Conservation (phyloP, 257 asterid genomes). For the Apocynum venetum region DNA sequence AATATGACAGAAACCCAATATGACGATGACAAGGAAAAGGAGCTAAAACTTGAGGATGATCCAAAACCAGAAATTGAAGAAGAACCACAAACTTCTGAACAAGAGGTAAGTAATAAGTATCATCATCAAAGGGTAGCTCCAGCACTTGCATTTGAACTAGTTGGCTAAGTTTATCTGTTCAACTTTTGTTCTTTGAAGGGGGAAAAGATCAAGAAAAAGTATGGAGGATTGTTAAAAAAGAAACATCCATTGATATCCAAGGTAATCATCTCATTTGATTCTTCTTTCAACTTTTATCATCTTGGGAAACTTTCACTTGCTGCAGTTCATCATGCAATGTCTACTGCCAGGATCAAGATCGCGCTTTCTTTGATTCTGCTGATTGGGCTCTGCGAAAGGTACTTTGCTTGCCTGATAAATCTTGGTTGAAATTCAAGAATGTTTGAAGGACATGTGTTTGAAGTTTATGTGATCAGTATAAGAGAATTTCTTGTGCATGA, state of each 20-base stretch:
- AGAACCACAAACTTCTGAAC: slow-evolving; percentile 27
- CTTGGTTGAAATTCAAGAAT: background rate
- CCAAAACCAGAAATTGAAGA: slow-evolving; percentile 33
- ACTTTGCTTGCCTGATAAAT: background rate
- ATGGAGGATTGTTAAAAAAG: slow-evolving; percentile 60
- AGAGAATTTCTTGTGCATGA: background rate
- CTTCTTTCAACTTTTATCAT: background rate
- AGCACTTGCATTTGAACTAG: background rate
- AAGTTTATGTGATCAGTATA: background rate
- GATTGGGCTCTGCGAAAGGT: slow-evolving; percentile 94
- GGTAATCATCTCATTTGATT: slow-evolving; percentile 23
- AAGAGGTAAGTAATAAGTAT: slow-evolving; percentile 29
- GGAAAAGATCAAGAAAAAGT: slow-evolving; percentile 62
- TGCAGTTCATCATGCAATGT: background rate
- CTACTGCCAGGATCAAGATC: slow-evolving; percentile 62
- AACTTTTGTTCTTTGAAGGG: slow-evolving; percentile 35
- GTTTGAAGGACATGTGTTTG: background rate
- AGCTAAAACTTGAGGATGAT: slow-evolving; percentile 8
- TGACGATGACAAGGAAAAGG: slow-evolving; percentile 22
- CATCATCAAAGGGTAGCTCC: background rate
- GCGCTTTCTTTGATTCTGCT: slow-evolving; percentile 87
- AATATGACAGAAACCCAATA: slow-evolving; percentile 32
- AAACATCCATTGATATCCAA: slow-evolving; percentile 69
- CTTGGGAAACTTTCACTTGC: background rate
- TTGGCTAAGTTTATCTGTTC: background rate